Evolutionary conservation across 805 yeast species (phyloP), one percentile per base, ranked within the genome.

Genomic region (Lachancea meyersii): DNA sequence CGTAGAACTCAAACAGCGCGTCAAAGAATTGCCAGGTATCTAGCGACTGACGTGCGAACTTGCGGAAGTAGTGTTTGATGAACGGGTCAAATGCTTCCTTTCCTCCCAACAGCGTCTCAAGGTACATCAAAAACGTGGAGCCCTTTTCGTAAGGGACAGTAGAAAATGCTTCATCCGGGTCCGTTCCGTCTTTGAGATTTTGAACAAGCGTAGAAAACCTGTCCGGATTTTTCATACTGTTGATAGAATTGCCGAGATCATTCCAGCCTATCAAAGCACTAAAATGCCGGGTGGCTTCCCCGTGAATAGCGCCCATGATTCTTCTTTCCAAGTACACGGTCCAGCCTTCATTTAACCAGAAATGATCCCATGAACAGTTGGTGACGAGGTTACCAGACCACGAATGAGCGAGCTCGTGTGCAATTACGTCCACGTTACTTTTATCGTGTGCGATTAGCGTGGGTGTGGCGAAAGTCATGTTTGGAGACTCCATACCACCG

Each of bases 281-380:
- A 59, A 88, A 85, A 53, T 86, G 91, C 58, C 96, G 76, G 32
- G 76, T 71, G 24, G 77, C 64, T 53, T 85, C 91, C 19, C 93
- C 95, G 56, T 86, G 86, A n/a, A 86, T 61, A 13, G 71, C 75
- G 14, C 85, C 95, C 22, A 79, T 68, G 46, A 88, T 87, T 54
- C 95, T 71, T 60, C 96, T 76, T 64, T 88, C 96, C 28, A 88
- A 64, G 61, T 88, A 88, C 31, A 88, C 96, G 5, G 96, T 87
- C 96, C 96, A 88, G 28, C 96, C 96, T 68, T 88, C 96, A 61
- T 88, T 88, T 51, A 88, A 74, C 93, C 95, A 88, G 63, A 88
- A 87, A 66, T 87, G 95, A 58, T 86, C 89, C 93, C 95, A 88
- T 0, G 93, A 82, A 54, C 82, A 78, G 63, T 86, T 88, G 22